Base-by-base conservation (phyloP, 106 monocot species). In the Dendrobium catenatum region DNA sequence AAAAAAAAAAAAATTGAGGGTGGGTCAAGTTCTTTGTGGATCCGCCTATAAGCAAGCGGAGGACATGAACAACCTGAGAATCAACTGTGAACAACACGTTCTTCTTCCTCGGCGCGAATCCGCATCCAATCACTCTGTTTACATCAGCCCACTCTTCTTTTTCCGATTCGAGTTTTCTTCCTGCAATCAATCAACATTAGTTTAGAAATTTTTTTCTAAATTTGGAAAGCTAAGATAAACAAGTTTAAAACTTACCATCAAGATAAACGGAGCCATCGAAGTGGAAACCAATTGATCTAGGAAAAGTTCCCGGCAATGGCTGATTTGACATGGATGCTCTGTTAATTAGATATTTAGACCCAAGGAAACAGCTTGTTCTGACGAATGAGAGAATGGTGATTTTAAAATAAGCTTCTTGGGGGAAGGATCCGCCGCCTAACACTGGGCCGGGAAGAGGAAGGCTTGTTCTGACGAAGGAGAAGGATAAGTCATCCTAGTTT, bases 401-500 rank as follows among this genome's bases (percentile, higher is more conserved):
- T 81, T 96, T 94, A 40, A 94, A 94, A 76, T 96, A 96, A 24
- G 91, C 91, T 37, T 96, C 94, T 72, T 90, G 88, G 6, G 96
- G 96, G 75, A 96, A 96, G 4, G 88, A 84, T 20, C 80, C n/a
- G 7, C 79, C 76, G 41, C 54, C 70, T n/a, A 87, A 73, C 0
- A 73, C 54, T 18, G 96, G 96, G 3, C 94, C 96, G 0, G 96
- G 96, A 24, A 96, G 43, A 2, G 96, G 93, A 48, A 96, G 78
- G 55, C 79, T 76, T 83, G 92, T 90, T 85, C 79, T 83, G 22
- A 82, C 72, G n/a, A 55, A 55, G 9, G 81, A 68, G 20, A 37
- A 72, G 4, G 31, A 5, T 48, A 22, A 20, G 18, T n/a, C 19
- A 9, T 74, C 80, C n/a, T 1, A 70, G 67, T 42, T n/a, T 47